Evolutionary conservation across 2,329 filamentous ascomycete species (phyloP).

Genomic region (Pseudogymnoascus sp.): DNA sequence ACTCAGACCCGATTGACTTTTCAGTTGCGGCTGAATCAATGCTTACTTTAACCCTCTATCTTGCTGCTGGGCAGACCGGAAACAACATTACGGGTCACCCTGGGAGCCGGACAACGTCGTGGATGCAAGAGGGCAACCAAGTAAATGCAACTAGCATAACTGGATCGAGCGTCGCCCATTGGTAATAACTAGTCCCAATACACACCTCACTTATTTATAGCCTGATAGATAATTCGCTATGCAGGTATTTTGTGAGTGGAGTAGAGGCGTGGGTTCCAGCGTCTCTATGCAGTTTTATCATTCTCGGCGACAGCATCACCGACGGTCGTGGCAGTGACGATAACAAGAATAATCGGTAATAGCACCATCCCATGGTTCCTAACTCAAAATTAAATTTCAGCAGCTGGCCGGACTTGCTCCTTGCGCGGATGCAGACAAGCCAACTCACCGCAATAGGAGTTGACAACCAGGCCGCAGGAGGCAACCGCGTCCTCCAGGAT

Average conservation of each 20-base stretch:
- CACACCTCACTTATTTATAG: background rate
- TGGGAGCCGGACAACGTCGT: slow-evolving; percentile 57
- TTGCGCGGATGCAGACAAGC: slow-evolving; percentile 43
- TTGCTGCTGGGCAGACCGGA: slow-evolving; percentile 48
- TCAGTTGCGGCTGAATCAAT: slow-evolving; percentile 43
- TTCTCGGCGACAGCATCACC: slow-evolving; percentile 61
- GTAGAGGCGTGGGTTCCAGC: slow-evolving; percentile 50
- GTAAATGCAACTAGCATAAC: slow-evolving; percentile 38
- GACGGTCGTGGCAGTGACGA: slow-evolving; percentile 58
- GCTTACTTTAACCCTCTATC: slow-evolving; percentile 53
- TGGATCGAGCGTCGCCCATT: slow-evolving; percentile 32
- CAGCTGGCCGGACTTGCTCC: slow-evolving; percentile 52
- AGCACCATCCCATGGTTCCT: background rate
- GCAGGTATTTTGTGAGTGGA: slow-evolving; percentile 53
- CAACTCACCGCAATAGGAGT: slow-evolving; percentile 45
- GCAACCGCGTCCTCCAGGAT: slow-evolving; percentile 57
- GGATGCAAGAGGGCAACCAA: slow-evolving; percentile 51
- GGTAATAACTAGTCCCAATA: slow-evolving; percentile 23
- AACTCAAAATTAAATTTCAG: background rate
- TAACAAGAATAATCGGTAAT: slow-evolving; percentile 50
- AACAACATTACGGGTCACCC: slow-evolving; percentile 58
- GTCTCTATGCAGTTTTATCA: slow-evolving; percentile 39
- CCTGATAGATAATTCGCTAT: slow-evolving; percentile 10
- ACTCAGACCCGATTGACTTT: slow-evolving; percentile 57
- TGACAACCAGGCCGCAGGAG: slow-evolving; percentile 61